Evolutionary conservation across 139 green algal species (phyloP), one percentile per base, ranked within the genome.

Genomic region (Haematococcus lacustris): DNA sequence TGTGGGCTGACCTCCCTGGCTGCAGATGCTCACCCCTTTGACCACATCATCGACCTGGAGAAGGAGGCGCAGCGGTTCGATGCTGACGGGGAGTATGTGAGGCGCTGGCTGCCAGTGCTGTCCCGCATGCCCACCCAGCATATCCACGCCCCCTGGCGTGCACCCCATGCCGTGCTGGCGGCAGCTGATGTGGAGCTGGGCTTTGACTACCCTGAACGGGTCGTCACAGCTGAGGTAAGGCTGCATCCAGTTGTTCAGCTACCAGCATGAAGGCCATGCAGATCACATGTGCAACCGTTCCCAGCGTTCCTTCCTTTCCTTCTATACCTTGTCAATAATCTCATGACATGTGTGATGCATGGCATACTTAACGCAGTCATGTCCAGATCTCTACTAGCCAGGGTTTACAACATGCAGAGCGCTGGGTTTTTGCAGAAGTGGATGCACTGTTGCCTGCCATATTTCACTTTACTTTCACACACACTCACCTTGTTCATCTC

Each of bases 61-160:
- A 59, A 40, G 38, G 89, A 96, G 80, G 64, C 67, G 23, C 35
- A 9, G 32, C 60, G 78, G 21, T 82, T 88, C 35, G 93, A 98
- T 79, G 90, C 91, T 1, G 80, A 94, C 35, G 93, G 93, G 50
- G 74, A 91, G 62, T 98, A 95, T 75, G 87, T 97, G 61, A 86
- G 92, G 28, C 78, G 87, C 59, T 98, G 93, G 93, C 68, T 98
- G 70, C 92, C 93, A 2, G 86, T 86, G 53, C 86, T 96, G 63
- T 82, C 83, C 0, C 83, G 88, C 13, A 70, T 98, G 78, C 90
- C 91, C 17, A 75, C 57, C 5, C 28, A 84, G 73, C 74, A 75
- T 70, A 85, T 87, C 66, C 84, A 87, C 69, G 70, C 81, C 26
- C 87, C 89, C 0, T 96, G 87, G 88, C 77, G 83, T 39, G 90